Base-by-base conservation (phyloP, 1,139 yeast species). In the Pneumocystis oryctolagi region DNA sequence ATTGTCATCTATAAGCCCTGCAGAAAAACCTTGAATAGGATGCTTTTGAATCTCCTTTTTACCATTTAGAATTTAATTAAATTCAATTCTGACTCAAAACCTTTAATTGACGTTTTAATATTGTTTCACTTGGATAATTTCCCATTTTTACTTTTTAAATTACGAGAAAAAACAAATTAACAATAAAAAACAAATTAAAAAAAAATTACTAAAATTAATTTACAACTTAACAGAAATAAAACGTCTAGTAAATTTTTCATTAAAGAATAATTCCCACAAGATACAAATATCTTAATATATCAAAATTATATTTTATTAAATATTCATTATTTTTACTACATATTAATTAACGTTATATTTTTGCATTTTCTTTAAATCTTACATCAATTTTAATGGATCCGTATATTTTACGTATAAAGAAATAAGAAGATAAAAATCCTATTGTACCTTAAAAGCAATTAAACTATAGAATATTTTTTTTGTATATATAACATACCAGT, bases 351-450 rank as follows among this genome's bases (percentile, higher is more conserved):
- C 2, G 16, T 5, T 12, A 25, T 25, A 18, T 2, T 42, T 25
- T 47, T n/a, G n/a, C n/a, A n/a, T 92, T 30, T 84, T 92, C 60
- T 81, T 85, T 66, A 84, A 84, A 71, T n/a, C 39, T 39, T 69
- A 71, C 84, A 68, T 92, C 97, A 65, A 90, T 86, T 75, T 90
- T 90, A 71, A 92, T 87, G 66, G 89, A 85, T 25, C 86, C 79
- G 72, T 89, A 92, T 67, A 92, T 89, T 70, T 77, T 84, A 73
- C 89, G 80, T 62, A 89, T 84, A 72, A 94, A 87, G 70, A 83
- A 74, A 75, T 88, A 80, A 69, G 84, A 80, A 68, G 89, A 80
- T 62, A 88, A 68, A 76, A 87, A 89, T 1, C 98, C 98, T 70
- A 90, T 80, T 1, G 96, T 77, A 62, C 59, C 59, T 57, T 35